phyloP scores from a whole-genome alignment of 2,329 filamentous ascomycete species.

The Cadophora sp. region DNA sequence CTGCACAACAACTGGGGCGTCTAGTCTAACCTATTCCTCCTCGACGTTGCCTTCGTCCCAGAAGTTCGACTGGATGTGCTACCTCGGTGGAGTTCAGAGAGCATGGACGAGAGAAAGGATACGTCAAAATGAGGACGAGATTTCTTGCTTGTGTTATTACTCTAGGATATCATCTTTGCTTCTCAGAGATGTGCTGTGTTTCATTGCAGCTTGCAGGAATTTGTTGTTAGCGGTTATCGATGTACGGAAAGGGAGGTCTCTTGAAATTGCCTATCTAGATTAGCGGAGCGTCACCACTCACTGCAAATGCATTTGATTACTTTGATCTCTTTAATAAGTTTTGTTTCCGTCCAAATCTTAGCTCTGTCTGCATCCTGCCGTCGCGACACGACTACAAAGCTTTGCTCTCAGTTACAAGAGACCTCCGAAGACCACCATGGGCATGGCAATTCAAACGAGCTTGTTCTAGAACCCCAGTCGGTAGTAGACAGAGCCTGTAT shows the following conservation, averaged over 20 bases:
- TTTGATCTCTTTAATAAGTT: not conserved
- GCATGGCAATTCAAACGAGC: no score
- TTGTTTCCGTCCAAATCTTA: not conserved
- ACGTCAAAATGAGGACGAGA: not conserved
- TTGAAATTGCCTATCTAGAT: not conserved
- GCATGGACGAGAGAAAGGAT: not conserved
- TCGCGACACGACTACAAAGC: no score
- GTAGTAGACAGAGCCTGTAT: no score
- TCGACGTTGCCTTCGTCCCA: not conserved
- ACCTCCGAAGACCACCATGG: no score
- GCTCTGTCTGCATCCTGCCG: no score
- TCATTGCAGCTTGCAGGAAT: not conserved
- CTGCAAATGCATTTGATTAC: not conserved
- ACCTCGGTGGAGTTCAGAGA: not conserved
- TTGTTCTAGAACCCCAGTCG: no score
- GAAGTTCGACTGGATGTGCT: not conserved
- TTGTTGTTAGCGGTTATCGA: conserved; percentile 2
- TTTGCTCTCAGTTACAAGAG: no score
- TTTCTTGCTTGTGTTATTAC: conserved; percentile 9
- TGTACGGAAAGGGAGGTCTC: not conserved
- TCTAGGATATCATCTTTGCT: not conserved
- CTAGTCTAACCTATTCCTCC: not conserved
- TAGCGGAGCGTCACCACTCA: conserved; percentile 15
- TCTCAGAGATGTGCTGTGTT: not conserved
- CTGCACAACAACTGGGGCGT: conserved; percentile 54